Evolutionary conservation across 2,329 filamentous ascomycete species (phyloP).

Genomic region (Raffaelea ambrosiae): DNA sequence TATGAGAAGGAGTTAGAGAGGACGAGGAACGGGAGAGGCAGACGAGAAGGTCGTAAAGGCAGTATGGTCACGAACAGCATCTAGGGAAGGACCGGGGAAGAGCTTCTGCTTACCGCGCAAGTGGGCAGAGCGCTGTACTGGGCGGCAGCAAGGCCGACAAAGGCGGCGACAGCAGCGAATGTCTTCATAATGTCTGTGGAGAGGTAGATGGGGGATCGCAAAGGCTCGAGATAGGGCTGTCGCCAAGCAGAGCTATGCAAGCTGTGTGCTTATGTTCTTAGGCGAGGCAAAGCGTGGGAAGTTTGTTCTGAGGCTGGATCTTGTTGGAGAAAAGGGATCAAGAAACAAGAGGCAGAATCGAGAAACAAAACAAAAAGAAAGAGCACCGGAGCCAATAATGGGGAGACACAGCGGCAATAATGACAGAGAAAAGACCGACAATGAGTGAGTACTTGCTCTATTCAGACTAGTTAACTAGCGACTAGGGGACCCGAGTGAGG

Average conservation of each 20-base stretch:
- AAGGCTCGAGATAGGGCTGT: background rate
- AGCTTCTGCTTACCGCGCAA: conserved; percentile 42
- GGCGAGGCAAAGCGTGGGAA: no score
- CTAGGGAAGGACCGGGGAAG: background rate
- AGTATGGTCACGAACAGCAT: no score
- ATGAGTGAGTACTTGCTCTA: no score
- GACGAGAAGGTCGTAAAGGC: background rate
- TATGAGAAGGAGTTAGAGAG: conserved; percentile 12
- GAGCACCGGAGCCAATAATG: no score
- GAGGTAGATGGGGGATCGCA: background rate
- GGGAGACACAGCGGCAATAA: no score
- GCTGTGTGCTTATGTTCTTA: no score
- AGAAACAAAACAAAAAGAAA: no score
- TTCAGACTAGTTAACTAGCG: no score
- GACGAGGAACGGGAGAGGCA: background rate
- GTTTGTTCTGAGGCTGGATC: no score
- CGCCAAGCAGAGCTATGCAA: background rate
- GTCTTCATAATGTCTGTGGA: conserved; percentile 42
- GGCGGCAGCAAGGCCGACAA: conserved; percentile 42
- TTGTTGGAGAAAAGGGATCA: background rate
- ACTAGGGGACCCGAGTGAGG: no score
- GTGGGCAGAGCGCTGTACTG: conserved; percentile 38
- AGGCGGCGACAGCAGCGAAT: conserved; percentile 31
- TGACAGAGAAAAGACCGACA: no score
- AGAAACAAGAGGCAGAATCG: background rate